Evolutionary conservation across 2,329 filamentous ascomycete genomes (phyloP).

Genomic region (Metarhizium rileyi): DNA sequence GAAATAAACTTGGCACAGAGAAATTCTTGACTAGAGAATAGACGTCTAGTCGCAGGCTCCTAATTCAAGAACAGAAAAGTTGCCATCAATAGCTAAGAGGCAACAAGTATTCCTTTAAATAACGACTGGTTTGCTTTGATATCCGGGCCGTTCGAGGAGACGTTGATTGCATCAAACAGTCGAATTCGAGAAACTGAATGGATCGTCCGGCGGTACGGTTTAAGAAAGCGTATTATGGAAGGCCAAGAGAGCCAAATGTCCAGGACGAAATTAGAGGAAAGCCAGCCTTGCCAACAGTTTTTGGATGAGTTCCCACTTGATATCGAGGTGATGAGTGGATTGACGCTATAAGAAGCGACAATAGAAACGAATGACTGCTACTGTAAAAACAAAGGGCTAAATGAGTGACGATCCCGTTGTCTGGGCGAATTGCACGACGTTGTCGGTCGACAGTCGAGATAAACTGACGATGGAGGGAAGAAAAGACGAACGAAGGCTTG

Average conservation of each 20-base stretch:
- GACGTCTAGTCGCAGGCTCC: not conserved
- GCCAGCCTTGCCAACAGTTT: not conserved
- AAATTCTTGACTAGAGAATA: not conserved
- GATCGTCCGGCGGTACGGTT: not conserved
- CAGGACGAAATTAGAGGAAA: not conserved
- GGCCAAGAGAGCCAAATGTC: not conserved
- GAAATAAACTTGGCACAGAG: too few species aligned
- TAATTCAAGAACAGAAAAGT: conserved; percentile 6
- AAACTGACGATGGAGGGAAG: conserved; percentile 23
- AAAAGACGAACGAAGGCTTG: conserved; percentile 16
- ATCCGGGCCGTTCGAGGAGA: not conserved
- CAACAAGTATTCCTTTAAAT: not conserved
- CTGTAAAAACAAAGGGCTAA: conserved; percentile 23
- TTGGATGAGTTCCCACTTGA: not conserved
- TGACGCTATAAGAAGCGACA: too few species aligned
- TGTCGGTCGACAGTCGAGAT: conserved; percentile 26
- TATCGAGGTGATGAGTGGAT: too few species aligned
- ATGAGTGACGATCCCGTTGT: conserved; percentile 50
- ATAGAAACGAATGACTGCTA: conserved; percentile 3
- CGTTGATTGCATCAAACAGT: not conserved
- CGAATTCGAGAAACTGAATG: not conserved
- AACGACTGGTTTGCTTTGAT: not conserved
- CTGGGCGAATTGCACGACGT: conserved; percentile 30
- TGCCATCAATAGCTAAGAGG: conserved; percentile 13
- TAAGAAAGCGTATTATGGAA: not conserved